Conservation (phyloP, 768 basidiomycete species). For the Russula vinacea region DNA sequence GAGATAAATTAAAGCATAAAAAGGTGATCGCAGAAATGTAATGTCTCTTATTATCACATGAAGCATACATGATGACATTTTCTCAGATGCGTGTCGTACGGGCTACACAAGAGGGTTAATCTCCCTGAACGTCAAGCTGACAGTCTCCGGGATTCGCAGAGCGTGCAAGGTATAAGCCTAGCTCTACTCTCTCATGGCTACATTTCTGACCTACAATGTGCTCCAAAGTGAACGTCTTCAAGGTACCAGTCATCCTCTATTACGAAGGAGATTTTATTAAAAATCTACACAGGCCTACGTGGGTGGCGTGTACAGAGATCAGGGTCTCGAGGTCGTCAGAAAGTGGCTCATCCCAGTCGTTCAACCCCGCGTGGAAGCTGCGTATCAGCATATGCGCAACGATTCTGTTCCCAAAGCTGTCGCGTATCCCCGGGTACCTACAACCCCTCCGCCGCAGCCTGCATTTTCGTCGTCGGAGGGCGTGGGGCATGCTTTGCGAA, state of each 20-base stretch:
- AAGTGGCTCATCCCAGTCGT: constrained; percentile 14
- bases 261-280: background rate
- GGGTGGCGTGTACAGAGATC: constrained; percentile 9
- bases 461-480: background rate
- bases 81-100: constrained; percentile 9
- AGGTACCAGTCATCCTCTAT: background rate
- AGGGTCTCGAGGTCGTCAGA: constrained; percentile 5
- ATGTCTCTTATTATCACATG: too few relatives aligned
- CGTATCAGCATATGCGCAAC: background rate
- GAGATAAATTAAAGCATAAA: constrained; percentile 9
- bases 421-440: background rate
- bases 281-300: constrained; percentile 13
- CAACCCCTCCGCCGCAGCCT: background rate
- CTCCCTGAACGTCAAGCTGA: constrained; percentile 1
- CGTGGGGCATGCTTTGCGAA: background rate
- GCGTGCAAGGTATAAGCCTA: constrained; percentile 11
- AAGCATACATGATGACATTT: background rate
- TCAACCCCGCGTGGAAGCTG: background rate
- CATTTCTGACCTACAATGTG: background rate
- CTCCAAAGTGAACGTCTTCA: constrained; percentile 12
- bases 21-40: constrained; percentile 10
- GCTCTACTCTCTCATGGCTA: too few relatives aligned
- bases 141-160: background rate
- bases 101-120: constrained; percentile 7
- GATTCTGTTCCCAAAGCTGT: background rate